A percentile compares a stretch with the other conserved stretches of the same genome.
Evolutionary conservation across 805 yeast genomes (phyloP).

Genomic region (Myxozyma udenii): DNA sequence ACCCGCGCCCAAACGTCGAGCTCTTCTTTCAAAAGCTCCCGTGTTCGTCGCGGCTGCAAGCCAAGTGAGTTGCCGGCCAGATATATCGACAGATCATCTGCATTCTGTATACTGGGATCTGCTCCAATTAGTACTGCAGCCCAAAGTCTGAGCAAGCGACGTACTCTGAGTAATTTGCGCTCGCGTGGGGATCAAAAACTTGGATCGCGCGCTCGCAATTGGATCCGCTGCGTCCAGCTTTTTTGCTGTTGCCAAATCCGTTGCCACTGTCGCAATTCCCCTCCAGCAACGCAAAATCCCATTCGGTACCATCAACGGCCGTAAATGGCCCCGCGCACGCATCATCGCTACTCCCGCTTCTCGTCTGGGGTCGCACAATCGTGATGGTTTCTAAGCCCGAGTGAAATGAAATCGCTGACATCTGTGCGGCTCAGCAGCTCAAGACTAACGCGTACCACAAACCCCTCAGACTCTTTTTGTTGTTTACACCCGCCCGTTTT

Average conservation of each 20-base stretch:
- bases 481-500: too few species aligned
- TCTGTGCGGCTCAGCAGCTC: too few species aligned
- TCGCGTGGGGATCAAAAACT: constrained; percentile 27
- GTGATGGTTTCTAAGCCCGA: too few species aligned
- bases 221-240: constrained; percentile 24
- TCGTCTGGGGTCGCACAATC: too few species aligned
- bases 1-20: constrained; percentile 76
- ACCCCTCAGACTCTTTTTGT: too few species aligned
- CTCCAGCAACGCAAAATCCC: not conserved
- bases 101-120: constrained; percentile 14
- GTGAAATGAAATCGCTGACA: too few species aligned
- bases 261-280: not conserved
- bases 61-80: constrained; percentile 95
- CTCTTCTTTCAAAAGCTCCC: constrained; percentile 58
- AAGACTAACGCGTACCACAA: too few species aligned
- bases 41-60: constrained; percentile 69
- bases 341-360: too few species aligned
- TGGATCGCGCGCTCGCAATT: constrained; percentile 9
- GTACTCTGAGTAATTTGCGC: constrained; percentile 24
- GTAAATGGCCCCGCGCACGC: not conserved
- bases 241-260: constrained; percentile 12
- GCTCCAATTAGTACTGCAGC: not conserved
- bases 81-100: constrained; percentile 43
- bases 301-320: not conserved
- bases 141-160: not conserved